Conservation (phyloP, 2,329 filamentous ascomycete species). For the Colletotrichum liriopes region DNA sequence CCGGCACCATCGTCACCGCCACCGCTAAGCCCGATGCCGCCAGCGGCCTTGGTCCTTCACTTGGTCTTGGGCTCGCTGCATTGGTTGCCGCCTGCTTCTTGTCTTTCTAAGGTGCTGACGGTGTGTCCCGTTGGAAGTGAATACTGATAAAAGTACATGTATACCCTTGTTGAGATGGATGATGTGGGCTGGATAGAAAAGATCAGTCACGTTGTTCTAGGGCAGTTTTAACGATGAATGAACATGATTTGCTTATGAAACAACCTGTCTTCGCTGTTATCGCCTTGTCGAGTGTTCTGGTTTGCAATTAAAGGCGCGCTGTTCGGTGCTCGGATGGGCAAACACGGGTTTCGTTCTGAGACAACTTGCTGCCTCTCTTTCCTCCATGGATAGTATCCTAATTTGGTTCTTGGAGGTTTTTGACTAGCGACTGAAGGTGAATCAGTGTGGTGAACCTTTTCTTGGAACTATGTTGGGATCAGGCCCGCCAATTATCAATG, state of each 20-base stretch:
- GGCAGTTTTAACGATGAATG: background rate
- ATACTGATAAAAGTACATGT: background rate
- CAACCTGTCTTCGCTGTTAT: background rate
- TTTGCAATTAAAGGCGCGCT: too few species aligned
- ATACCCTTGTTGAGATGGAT: background rate
- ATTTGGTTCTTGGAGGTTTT: background rate
- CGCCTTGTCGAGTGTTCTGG: background rate
- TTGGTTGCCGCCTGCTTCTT: background rate
- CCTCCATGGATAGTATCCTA: background rate
- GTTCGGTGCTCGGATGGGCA: too few species aligned
- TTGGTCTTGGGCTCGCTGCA: constrained; percentile 7
- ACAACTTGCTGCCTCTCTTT: too few species aligned
- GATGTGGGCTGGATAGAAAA: too few species aligned
- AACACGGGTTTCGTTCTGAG: too few species aligned
- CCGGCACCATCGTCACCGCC: constrained; percentile 31
- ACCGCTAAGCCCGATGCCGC: constrained; percentile 28
- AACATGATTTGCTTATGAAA: background rate
- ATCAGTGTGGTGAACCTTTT: too few species aligned
- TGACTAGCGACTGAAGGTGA: background rate
- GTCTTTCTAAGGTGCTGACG: background rate
- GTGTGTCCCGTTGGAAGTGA: too few species aligned
- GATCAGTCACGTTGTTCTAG: background rate
- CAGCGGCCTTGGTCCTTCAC: background rate
- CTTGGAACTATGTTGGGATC: background rate
- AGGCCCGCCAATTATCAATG: background rate